phyloP scores from a whole-genome alignment of 2,329 filamentous ascomycete species.

The Alternaria sp. region DNA sequence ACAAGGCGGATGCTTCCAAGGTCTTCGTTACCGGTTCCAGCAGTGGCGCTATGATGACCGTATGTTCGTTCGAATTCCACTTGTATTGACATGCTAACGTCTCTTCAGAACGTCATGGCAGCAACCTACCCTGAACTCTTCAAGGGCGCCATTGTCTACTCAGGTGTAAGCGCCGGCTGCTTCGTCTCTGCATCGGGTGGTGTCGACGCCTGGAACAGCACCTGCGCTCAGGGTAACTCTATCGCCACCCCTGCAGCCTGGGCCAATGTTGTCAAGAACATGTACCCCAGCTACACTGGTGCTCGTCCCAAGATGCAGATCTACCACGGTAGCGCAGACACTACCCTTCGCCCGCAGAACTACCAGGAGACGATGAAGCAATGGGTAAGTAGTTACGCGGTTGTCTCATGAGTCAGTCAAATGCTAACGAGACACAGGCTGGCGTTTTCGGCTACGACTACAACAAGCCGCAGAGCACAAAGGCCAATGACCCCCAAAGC shows the following conservation, averaged over 20 bases:
- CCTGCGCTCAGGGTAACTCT: constrained; percentile 61
- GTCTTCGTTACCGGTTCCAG: constrained; percentile 66
- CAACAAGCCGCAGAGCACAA: constrained; percentile 40
- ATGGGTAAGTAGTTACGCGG: constrained; percentile 23
- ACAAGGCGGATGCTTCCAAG: constrained; percentile 60
- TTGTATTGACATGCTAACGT: constrained; percentile 7
- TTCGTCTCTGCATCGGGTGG: constrained; percentile 57
- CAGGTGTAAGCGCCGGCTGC: constrained; percentile 65
- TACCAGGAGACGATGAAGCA: constrained; percentile 62
- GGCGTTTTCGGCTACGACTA: constrained; percentile 47
- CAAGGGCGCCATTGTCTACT: constrained; percentile 61
- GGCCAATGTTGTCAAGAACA: constrained; percentile 58
- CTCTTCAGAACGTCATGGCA: constrained; percentile 55
- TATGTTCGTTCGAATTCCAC: constrained; percentile 21
- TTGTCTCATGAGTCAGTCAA: too few relatives aligned
- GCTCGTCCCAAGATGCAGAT: constrained; percentile 65
- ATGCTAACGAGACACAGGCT: constrained; percentile 11
- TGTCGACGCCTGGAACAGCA: constrained; percentile 61
- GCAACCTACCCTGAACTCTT: constrained; percentile 65
- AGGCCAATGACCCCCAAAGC: constrained; percentile 41
- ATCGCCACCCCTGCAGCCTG: constrained; percentile 58
- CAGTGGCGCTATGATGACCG: constrained; percentile 67
- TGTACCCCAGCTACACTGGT: constrained; percentile 62
- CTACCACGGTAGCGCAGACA: constrained; percentile 65
- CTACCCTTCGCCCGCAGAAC: constrained; percentile 61